phyloP scores from a whole-genome alignment of 2,329 filamentous ascomycete species.

The Bipolaris oryzae region DNA sequence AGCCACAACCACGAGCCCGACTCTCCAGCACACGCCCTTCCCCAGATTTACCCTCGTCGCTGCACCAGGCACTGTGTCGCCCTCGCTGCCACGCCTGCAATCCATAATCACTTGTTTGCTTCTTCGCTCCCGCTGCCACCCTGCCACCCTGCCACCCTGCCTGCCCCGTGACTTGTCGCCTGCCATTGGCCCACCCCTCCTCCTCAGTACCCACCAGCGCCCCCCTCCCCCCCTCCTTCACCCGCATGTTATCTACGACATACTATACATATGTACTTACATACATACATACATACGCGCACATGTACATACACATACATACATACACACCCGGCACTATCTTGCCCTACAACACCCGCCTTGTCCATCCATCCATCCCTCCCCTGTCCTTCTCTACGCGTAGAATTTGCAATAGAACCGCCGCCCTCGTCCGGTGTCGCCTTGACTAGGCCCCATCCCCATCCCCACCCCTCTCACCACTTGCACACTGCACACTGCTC shows the following conservation, averaged over 20 bases:
- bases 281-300: neutral
- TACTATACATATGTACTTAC: neutral
- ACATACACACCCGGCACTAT: neutral
- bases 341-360: too few species aligned
- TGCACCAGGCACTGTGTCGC: neutral
- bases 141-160: too few species aligned
- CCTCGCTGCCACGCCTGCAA: too few species aligned
- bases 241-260: too few species aligned
- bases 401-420: neutral
- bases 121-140: slow-evolving; percentile 31
- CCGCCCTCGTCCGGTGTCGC: neutral
- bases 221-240: too few species aligned
- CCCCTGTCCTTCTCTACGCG: neutral
- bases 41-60: slow-evolving; percentile 35
- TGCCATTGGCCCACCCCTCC: neutral
- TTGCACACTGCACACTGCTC: neutral
- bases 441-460: too few species aligned
- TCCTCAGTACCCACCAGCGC: too few species aligned
- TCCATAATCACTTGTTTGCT: slow-evolving; percentile 17
- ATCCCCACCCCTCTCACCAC: too few species aligned
- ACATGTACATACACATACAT: neutral
- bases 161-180: neutral
- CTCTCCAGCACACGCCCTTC: slow-evolving; percentile 25
- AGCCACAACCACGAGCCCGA: slow-evolving; percentile 6
- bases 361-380: neutral